Conservation (phyloP, 2,329 filamentous ascomycete genomes). For the Exophiala oligosperma region DNA sequence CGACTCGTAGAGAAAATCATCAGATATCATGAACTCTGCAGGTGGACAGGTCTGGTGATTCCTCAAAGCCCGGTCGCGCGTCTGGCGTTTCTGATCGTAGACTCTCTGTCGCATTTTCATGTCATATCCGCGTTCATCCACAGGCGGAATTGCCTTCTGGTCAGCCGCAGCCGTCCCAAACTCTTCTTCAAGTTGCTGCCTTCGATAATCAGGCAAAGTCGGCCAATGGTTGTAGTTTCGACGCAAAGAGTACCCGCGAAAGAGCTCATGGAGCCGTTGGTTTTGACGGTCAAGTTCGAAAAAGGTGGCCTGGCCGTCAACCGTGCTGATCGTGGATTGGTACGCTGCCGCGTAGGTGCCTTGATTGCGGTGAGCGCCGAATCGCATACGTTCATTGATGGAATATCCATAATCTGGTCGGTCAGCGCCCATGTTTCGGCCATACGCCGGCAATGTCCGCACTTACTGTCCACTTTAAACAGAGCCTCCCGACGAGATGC, state of each 20-base stretch:
- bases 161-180: neutral
- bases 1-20: conserved; percentile 8
- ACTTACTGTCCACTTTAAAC: conserved; percentile 11
- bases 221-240: no score
- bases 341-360: no score
- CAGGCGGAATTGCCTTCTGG: neutral
- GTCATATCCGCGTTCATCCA: neutral
- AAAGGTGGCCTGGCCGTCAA: no score
- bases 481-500: conserved; percentile 10
- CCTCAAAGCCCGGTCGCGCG: conserved; percentile 3
- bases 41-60: neutral
- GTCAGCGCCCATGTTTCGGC: conserved; percentile 3
- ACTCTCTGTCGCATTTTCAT: conserved; percentile 4
- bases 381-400: no score
- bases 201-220: neutral
- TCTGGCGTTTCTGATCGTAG: conserved; percentile 5
- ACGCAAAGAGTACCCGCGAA: no score
- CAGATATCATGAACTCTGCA: neutral
- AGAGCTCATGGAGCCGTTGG: no score
- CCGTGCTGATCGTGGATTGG: no score
- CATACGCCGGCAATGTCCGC: neutral
- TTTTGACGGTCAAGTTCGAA: no score
- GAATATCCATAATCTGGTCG: neutral
- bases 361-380: no score
- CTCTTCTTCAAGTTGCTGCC: neutral